phyloP scores from a whole-genome alignment of 2,329 filamentous ascomycete species.

The Penicillium sp. region DNA sequence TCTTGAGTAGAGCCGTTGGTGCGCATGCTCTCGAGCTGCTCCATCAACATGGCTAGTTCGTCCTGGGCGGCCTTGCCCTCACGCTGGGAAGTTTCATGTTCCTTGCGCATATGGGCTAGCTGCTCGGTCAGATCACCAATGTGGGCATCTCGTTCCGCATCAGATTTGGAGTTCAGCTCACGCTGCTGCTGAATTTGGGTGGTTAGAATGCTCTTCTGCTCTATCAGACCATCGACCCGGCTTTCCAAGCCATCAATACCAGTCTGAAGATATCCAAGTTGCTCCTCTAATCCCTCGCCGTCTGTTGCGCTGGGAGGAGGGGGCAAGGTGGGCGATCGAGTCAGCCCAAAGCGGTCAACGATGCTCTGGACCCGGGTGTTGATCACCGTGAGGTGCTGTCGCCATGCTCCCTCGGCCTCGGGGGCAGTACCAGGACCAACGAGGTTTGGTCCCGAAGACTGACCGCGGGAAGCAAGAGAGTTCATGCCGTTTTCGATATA shows the following conservation, averaged over 20 bases:
- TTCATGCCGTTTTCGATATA: slow-evolving; percentile 69
- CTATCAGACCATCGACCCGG: slow-evolving; percentile 73
- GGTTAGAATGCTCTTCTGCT: slow-evolving; percentile 86
- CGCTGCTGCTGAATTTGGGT: slow-evolving; percentile 94
- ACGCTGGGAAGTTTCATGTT: slow-evolving; percentile 56
- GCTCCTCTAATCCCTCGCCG: slow-evolving; percentile 60
- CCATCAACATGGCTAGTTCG: slow-evolving; percentile 43
- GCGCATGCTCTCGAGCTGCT: slow-evolving; percentile 45
- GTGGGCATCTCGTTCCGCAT: slow-evolving; percentile 56
- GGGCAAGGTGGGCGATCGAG: slow-evolving; percentile 50
- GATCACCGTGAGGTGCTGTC: slow-evolving; percentile 58
- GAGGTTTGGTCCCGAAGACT: background rate
- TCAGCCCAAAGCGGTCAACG: slow-evolving; percentile 49
- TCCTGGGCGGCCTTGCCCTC: slow-evolving; percentile 41
- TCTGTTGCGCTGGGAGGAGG: slow-evolving; percentile 60
- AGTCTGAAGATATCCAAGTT: slow-evolving; percentile 72
- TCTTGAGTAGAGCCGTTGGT: slow-evolving; percentile 38
- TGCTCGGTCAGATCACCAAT: slow-evolving; percentile 48
- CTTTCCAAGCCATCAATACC: slow-evolving; percentile 78
- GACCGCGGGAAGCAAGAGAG: slow-evolving; percentile 54
- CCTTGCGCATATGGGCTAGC: slow-evolving; percentile 62
- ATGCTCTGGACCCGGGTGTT: slow-evolving; percentile 65
- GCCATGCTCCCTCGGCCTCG: slow-evolving; percentile 44
- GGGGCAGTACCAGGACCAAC: slow-evolving; percentile 15
- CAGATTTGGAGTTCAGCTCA: slow-evolving; percentile 85